A percentile compares a stretch with the other conserved stretches of the same genome.
Conservation (phyloP, 2,329 filamentous ascomycete species). For the Aureobasidium musti region DNA sequence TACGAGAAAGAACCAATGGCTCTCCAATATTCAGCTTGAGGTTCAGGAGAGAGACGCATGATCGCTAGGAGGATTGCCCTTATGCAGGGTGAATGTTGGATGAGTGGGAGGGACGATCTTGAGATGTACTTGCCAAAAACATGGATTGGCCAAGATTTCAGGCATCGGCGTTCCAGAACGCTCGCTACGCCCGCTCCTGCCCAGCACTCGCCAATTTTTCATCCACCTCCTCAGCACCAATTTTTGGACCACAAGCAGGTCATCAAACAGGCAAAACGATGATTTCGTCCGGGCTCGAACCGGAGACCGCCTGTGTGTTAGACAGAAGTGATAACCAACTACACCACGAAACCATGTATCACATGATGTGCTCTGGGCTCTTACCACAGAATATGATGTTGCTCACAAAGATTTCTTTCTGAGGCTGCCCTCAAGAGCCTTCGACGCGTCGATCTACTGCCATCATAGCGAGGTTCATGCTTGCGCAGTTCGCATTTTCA, state of each 20-base stretch:
- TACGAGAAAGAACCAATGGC: not conserved
- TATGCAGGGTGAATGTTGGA: not conserved
- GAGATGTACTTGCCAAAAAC: not conserved
- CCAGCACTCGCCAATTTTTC: not conserved
- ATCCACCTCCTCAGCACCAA: not conserved
- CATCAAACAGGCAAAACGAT: not conserved
- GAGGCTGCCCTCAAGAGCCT: no score
- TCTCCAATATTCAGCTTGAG: not conserved
- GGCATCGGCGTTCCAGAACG: not conserved
- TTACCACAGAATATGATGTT: no score
- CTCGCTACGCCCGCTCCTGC: not conserved
- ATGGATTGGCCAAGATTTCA: slow-evolving; percentile 8
- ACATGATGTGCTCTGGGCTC: no score
- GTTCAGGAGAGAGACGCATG: not conserved
- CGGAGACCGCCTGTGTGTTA: slow-evolving; percentile 19
- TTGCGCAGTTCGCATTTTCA: no score
- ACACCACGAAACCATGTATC: slow-evolving; percentile 22
- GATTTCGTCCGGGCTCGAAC: slow-evolving; percentile 14
- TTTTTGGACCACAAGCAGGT: not conserved
- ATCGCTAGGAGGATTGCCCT: not conserved
- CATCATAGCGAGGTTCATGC: no score
- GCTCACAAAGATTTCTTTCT: no score
- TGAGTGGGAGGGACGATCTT: not conserved
- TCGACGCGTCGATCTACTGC: no score
- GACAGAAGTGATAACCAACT: slow-evolving; percentile 24